Evolutionary conservation across 306 rosid genomes (phyloP), one percentile per base, ranked within the genome.

Genomic region (Vigna radiata): DNA sequence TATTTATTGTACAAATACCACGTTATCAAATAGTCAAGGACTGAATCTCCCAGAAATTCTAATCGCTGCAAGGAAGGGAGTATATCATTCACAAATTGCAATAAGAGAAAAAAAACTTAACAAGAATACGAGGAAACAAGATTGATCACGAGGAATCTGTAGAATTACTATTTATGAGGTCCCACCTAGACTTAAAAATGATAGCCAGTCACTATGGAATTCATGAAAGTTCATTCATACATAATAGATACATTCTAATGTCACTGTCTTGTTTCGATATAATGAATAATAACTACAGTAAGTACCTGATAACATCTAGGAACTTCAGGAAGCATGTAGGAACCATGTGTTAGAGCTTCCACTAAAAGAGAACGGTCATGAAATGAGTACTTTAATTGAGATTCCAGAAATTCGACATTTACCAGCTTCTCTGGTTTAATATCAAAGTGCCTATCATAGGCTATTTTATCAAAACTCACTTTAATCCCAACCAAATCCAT

Each of bases 261-360:
- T 10, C 15, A 59, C 46, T 77, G 65, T 7, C 17, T 33, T n/a
- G 33, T 53, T 68, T 75, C 13, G 39, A 3, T 48, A 33, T 37
- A 66, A 79, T 25, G 62, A 41, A 76, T 33, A 55, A 55, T 46
- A 80, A 21, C n/a, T 19, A 46, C n/a, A 59, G 31, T 37, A 54
- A n/a, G 36, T 84, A 94, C 98, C 96, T 94, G 95, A 75, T 94
- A 94, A 81, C 97, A 88, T 83, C 87, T 86, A 31, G 97, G 97
- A 77, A 89, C 86, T 73, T 90, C 91, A 0, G 93, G 92, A 63
- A 90, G 87, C 98, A 92, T 92, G 84, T 87, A 94, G n/a, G 98
- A 92, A 67, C 98, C 98, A 72, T 94, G 98, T 14, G 98, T 94
- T 39, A 94, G 29, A 48, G 98, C 98, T 86, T 94, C 98, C 16